Percentiles rank a stretch among this genome's conserved stretches.
Conservation (phyloP, 345 rosid genomes). For the Eutrema yunnanense region DNA sequence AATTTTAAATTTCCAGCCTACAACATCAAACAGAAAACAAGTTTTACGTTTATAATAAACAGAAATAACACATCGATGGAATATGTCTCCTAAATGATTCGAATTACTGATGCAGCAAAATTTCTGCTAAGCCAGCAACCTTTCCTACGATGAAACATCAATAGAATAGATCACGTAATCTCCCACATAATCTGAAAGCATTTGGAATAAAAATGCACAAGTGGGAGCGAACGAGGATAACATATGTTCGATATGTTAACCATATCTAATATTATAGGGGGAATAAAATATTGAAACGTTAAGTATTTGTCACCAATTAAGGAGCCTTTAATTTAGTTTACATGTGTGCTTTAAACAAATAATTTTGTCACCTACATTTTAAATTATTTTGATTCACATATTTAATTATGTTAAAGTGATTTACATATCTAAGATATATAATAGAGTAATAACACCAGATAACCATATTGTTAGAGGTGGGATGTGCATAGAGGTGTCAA, state of each 20-base stretch:
- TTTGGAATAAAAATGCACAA: slow-evolving; percentile 1
- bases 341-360: background rate
- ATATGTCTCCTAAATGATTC: background rate
- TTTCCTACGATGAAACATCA: background rate
- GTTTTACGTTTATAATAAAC: no score
- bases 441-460: background rate
- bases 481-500: no score
- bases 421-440: background rate
- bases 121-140: background rate
- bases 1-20: no score
- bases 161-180: slow-evolving; percentile 6
- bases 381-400: background rate
- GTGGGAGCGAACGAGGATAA: slow-evolving; percentile 22
- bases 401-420: background rate
- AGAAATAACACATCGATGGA: background rate
- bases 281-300: background rate
- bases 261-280: background rate
- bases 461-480: no score
- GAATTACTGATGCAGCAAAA: background rate
- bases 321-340: background rate
- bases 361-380: background rate
- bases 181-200: background rate
- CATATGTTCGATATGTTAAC: slow-evolving; percentile 5
- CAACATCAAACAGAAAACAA: no score
- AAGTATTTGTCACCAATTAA: background rate